Percentiles rank a stretch among this genome's conserved stretches.
Evolutionary conservation across 768 basidiomycete genomes (phyloP).

Genomic region (Suillus plorans): DNA sequence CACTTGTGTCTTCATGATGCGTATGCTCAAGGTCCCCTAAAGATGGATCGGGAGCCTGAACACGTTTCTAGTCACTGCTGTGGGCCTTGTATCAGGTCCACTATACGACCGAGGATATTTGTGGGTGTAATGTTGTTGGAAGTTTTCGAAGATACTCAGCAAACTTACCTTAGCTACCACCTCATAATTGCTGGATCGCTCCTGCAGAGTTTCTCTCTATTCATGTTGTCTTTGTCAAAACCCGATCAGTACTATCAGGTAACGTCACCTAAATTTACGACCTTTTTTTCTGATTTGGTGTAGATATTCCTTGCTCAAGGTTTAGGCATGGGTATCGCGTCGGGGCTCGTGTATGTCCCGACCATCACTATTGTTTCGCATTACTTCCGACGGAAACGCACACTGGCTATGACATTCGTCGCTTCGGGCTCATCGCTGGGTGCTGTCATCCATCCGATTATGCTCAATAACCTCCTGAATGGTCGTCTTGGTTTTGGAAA

Average conservation of each 20-base stretch:
- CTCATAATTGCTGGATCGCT: slow-evolving; percentile 45
- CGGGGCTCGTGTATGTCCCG: slow-evolving; percentile 45
- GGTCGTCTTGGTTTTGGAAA: slow-evolving; percentile 31
- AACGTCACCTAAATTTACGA: not conserved
- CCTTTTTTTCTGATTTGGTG: not conserved
- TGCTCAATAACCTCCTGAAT: slow-evolving; percentile 24
- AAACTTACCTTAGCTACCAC: slow-evolving; percentile 33
- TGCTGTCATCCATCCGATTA: slow-evolving; percentile 18
- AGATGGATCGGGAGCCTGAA: slow-evolving; percentile 52
- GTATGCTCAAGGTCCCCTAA: slow-evolving; percentile 7
- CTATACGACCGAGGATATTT: slow-evolving; percentile 55
- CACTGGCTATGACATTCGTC: slow-evolving; percentile 39
- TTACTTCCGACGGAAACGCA: slow-evolving; percentile 38
- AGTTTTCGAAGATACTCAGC: not conserved
- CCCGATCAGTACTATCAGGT: slow-evolving; percentile 40
- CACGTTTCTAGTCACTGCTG: slow-evolving; percentile 42
- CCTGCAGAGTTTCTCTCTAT: slow-evolving; percentile 41
- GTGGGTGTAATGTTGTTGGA: slow-evolving; percentile 25
- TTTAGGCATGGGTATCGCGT: slow-evolving; percentile 39
- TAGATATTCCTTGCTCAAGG: slow-evolving; percentile 25
- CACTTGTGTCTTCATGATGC: not conserved
- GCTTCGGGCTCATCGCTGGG: slow-evolving; percentile 34
- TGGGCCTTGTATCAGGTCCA: slow-evolving; percentile 46
- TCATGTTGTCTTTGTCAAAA: slow-evolving; percentile 44
- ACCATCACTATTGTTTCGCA: slow-evolving; percentile 39